Base-by-base conservation (phyloP, 2,329 filamentous ascomycete genomes). In the Dothideomycetes sp. region DNA sequence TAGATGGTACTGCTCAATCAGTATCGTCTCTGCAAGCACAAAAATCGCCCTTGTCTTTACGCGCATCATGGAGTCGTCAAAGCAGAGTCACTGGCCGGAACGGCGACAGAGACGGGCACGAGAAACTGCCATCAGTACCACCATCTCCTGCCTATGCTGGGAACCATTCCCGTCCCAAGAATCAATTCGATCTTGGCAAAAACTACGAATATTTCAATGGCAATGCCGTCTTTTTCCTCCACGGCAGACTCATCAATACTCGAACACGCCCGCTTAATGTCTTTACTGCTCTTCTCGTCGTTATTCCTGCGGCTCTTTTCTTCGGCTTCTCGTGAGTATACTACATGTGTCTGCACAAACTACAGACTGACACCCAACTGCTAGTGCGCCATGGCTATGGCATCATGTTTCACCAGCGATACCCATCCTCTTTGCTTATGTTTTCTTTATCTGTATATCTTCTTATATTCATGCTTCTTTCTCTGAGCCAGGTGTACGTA, bases 151-250 rank as follows among this genome's bases (percentile, higher is more conserved):
- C 71, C 36, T 62, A 68, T 28, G 66, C 68, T 2, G 54, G 62
- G n/a, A 70, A 76, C 45, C 57, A 58, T 11, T 10, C 33, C 10
- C 15, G 3, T 4, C 11, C 32, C 30, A 61, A 56, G 34, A 50
- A 64, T 18, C 64, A 64, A 32, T 49, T 59, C 17, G 62, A 69
- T 24, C 56, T 74, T 41, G 79, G 84, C 37, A 80, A 74, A 49
- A 94, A 95, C 53, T 83, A 89, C 62, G 78, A 96, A 58, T 94
- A 94, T 60, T 96, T 95, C 54, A 76, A 84, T 31, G 91, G 91
- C 32, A 98, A 96, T 56, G 94, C 86, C 0, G 69, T 87, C 17
- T 98, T 98, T 57, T 94, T 80, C 59, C 71, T 84, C 45, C 82
- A 84, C 23, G 91, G 91, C 6, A 76, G 91, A 45, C 70, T 91